These are phyloP conservation scores for Penicillium crystallinum DNA, from an alignment of 495 filamentous ascomycete genomes.

Conservation along the genomic window DNA sequence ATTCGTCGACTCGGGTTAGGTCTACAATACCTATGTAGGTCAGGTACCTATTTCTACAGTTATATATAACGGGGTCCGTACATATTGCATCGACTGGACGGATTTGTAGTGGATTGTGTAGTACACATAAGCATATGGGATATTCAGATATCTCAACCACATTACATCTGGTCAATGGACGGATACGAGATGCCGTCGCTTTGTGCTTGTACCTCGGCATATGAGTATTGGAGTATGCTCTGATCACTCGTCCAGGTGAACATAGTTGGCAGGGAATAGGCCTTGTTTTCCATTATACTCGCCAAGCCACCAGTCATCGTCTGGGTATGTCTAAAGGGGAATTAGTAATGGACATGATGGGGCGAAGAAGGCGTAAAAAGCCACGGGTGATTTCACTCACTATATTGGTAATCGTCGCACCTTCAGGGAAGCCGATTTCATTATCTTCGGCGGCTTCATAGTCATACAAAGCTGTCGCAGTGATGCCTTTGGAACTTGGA, in stretches of 20 bases:
- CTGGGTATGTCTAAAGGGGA: conserved; percentile 76
- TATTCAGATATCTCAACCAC: too few relatives aligned
- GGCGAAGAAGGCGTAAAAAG: neutral
- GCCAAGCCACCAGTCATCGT: conserved; percentile 98
- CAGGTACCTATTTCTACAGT: too few relatives aligned
- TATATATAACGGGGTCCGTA: too few relatives aligned
- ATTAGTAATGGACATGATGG: conserved; percentile 5
- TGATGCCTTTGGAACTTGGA: conserved; percentile 41
- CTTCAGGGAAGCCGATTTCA: conserved; percentile 90
- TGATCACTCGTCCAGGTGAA: conserved; percentile 56
- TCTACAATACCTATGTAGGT: too few relatives aligned
- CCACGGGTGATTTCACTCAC: conserved; percentile 40
- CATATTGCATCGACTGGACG: too few relatives aligned
- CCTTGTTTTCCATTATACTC: conserved; percentile 73
- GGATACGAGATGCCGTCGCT: neutral
- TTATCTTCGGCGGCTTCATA: conserved; percentile 98
- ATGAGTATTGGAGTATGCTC: neutral
- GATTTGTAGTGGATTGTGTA: too few relatives aligned
- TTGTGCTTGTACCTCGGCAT: neutral
- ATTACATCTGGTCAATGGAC: neutral
- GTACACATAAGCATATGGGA: neutral
- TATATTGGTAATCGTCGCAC: conserved; percentile 63
- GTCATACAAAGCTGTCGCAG: conserved; percentile 85
- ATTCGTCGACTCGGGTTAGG: neutral
- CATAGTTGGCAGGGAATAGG: conserved; percentile 89